phyloP scores from a whole-genome alignment of 768 basidiomycete genomes.

The Phylloporus rhodoxanthus region DNA sequence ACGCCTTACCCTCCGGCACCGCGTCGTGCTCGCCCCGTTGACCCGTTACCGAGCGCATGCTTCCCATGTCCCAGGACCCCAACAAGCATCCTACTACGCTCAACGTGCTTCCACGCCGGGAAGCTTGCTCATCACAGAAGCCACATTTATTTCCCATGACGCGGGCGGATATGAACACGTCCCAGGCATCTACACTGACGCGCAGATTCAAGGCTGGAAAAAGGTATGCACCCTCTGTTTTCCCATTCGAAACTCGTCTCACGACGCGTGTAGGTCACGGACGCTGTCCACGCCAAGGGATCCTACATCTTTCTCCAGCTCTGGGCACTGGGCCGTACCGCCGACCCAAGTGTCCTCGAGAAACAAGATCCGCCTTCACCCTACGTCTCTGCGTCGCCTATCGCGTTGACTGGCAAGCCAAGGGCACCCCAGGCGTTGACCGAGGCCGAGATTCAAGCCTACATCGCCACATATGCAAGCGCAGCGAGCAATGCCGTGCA shows the following conservation, averaged over 20 bases:
- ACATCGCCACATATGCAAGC: constrained; percentile 24
- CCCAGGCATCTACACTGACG: constrained; percentile 62
- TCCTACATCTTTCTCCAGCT: constrained; percentile 45
- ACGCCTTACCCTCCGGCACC: constrained; percentile 37
- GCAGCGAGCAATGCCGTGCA: constrained; percentile 33
- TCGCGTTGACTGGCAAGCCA: constrained; percentile 15
- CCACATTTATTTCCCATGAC: constrained; percentile 42
- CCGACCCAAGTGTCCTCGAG: constrained; percentile 30
- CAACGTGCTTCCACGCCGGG: constrained; percentile 46
- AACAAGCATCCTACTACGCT: constrained; percentile 42
- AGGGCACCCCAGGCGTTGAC: constrained; percentile 17
- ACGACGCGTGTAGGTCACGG: constrained; percentile 39
- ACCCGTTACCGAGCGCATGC: constrained; percentile 40
- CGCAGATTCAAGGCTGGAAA: constrained; percentile 52
- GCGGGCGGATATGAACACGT: constrained; percentile 46
- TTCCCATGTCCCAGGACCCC: constrained; percentile 33
- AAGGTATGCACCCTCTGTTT: constrained; percentile 20
- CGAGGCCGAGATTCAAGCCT: constrained; percentile 30
- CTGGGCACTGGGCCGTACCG: constrained; percentile 54
- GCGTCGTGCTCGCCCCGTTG: constrained; percentile 49
- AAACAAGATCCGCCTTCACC: constrained; percentile 26
- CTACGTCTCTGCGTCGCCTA: constrained; percentile 32
- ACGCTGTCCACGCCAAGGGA: constrained; percentile 50
- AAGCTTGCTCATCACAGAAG: constrained; percentile 54
- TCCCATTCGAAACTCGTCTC: neutral